Evolutionary conservation across 2,329 filamentous ascomycete genomes (phyloP).

Genomic region (Diaporthe sp.): DNA sequence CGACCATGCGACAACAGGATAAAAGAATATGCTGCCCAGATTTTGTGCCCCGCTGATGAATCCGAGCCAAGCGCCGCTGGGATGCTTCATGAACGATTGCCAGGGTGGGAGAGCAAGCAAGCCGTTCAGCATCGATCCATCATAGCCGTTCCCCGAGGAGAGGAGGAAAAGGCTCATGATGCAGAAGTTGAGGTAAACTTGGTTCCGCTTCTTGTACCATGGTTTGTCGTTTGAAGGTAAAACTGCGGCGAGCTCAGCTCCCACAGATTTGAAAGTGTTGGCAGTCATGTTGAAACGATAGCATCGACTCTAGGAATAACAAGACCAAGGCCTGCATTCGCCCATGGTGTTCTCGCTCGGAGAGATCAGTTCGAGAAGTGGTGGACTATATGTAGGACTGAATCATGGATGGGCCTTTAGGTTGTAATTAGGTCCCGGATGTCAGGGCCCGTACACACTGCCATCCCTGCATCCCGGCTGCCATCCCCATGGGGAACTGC

Average conservation of each 20-base stretch:
- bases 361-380: background rate
- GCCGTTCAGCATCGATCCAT: slow-evolving; percentile 12
- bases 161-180: slow-evolving; percentile 7
- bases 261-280: slow-evolving; percentile 10
- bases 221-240: background rate
- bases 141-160: background rate
- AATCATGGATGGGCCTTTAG: too few species aligned
- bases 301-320: background rate
- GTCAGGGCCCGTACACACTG: background rate
- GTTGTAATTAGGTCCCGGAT: background rate
- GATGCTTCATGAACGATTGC: background rate
- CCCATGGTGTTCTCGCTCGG: background rate
- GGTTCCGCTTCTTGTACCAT: slow-evolving; percentile 17
- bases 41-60: slow-evolving; percentile 4
- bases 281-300: background rate
- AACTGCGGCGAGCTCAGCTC: background rate
- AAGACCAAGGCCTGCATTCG: background rate
- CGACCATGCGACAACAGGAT: slow-evolving; percentile 24
- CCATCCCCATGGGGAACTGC: background rate
- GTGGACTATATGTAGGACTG: background rate
- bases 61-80: slow-evolving; percentile 8
- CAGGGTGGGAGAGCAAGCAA: slow-evolving; percentile 7
- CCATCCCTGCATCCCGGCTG: background rate
- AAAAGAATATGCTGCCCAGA: slow-evolving; percentile 13
- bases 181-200: slow-evolving; percentile 5